phyloP scores from a whole-genome alignment of 805 yeast genomes.

The Metschnikowia reukaufii region DNA sequence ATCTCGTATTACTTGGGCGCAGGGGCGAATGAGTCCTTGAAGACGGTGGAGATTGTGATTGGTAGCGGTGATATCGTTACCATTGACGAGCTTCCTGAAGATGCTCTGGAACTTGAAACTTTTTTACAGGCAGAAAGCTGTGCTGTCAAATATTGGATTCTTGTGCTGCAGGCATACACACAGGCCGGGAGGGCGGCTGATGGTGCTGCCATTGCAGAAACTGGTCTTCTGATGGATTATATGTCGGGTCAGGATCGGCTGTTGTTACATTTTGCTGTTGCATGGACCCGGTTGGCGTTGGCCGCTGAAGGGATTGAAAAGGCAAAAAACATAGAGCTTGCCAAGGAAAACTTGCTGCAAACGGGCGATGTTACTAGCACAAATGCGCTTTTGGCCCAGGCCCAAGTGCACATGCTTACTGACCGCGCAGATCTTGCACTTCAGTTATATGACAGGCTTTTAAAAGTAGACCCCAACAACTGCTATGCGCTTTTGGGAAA shows the following conservation, averaged over 20 bases:
- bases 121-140: slow-evolving; percentile 81
- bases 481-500: slow-evolving; percentile 77
- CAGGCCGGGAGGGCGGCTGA: slow-evolving; percentile 57
- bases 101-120: slow-evolving; percentile 77
- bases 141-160: slow-evolving; percentile 76
- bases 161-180: slow-evolving; percentile 79
- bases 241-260: slow-evolving; percentile 44
- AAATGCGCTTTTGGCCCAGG: slow-evolving; percentile 59
- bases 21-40: slow-evolving; percentile 24
- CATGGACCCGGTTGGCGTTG: slow-evolving; percentile 67
- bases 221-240: slow-evolving; percentile 50
- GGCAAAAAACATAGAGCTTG: slow-evolving; percentile 26
- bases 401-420: slow-evolving; percentile 57
- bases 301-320: slow-evolving; percentile 26
- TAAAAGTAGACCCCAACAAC: slow-evolving; percentile 56
- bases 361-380: slow-evolving; percentile 29
- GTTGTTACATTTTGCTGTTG: slow-evolving; percentile 58
- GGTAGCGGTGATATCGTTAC: slow-evolving; percentile 79
- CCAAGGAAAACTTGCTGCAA: slow-evolving; percentile 24
- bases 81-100: slow-evolving; percentile 85
- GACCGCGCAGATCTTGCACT: slow-evolving; percentile 71
- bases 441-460: slow-evolving; percentile 62
- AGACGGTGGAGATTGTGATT: slow-evolving; percentile 66
- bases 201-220: slow-evolving; percentile 60
- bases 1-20: slow-evolving; percentile 38